Evolutionary conservation across 768 basidiomycete genomes (phyloP), one percentile per base, ranked within the genome.

Genomic region (Phallus indusiatus): DNA sequence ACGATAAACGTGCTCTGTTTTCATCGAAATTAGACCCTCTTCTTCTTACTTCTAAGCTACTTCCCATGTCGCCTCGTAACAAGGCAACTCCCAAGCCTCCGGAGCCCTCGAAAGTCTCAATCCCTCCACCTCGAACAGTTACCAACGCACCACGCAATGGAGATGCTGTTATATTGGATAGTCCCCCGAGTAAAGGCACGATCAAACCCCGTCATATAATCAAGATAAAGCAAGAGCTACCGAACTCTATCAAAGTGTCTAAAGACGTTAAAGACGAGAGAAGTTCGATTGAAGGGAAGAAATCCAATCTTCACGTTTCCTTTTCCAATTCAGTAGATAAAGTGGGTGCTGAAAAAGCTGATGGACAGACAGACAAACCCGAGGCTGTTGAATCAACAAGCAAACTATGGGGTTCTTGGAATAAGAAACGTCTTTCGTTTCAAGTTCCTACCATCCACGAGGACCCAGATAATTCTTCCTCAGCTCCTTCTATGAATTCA

Each of bases 21-120:
- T 50, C 56, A 14, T 58, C 56, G 9, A 58, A 58, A 35, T 50
- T 58, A 53, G 56, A 58, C 36, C 50, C 56, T 14, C 22, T 58
- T 16, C 18, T 58, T 20, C 56, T 58, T 20, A 58, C 56, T 12
- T 58, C 56, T 6, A 58, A 58, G 33, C 18, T 58, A 21, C 51
- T 58, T 52, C 56, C 56, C 12, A 34, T 58, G 18, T 52, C 56
- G 16, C 36, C 56, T 28, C 56, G 56, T 36, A 37, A 24, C 20
- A 58, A 58, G 33, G 22, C 48, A 58, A 34, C 56, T 51, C 48
- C 28, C 36, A 33, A 33, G 18, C 34, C 47, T 34, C 37, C 33
- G 11, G 36, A 37, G 16, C 16, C 36, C 36, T 37, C 36, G 20
- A 50, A 46, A 28, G 49, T 50, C 7, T 34, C 46, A 12, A 52